Evolutionary conservation across 2,329 filamentous ascomycete species (phyloP), one percentile per base, ranked within the genome.

Genomic region (Aspergillus ochraceus): DNA sequence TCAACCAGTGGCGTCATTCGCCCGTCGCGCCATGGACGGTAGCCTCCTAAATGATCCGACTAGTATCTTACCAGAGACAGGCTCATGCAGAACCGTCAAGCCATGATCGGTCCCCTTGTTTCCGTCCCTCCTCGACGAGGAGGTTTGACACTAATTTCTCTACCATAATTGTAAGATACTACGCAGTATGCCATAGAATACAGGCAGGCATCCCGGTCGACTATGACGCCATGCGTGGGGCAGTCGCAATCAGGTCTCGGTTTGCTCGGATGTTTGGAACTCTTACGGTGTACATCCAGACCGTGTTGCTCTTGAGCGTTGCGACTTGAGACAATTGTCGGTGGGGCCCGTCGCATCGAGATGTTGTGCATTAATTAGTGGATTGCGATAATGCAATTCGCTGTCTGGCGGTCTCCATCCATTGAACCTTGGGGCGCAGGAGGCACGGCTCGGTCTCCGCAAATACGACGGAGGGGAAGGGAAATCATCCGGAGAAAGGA

Each of bases 151-250:
- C 36, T 17, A n/a, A 6, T 42, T 42, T 42, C 17, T 20, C 8
- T 22, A 5, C 45, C 19, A 12, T 9, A 24, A 47, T 47, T 12
- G 45, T 42, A 42, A n/a, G 5, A n/a, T 17, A 54, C 30, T 19
- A 46, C 10, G 3, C 14, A 36, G 12, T 36, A 36, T 36, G 9
- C 14, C 26, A 9, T 8, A 29, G 26, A 8, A 55, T n/a, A 19
- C 30, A 24, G 36, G 14, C 36, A 17, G 36, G 6, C 36, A 42
- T 42, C 17, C 36, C 36, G 17, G 17, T 42, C 39, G 46, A 32
- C 54, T 50, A 51, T 56, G 54, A 56, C 54, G 54, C 54, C 54
- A 56, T 49, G 45, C 54, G 47, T 56, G 54, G 66, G 64, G 62
- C 62, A 47, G 49, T 36, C 30, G 47, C 50, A 57, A 60, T 55